These are phyloP conservation scores for Diplodia mutila DNA, from an alignment of 2,329 filamentous ascomycete genomes.

Conservation along the genomic window DNA sequence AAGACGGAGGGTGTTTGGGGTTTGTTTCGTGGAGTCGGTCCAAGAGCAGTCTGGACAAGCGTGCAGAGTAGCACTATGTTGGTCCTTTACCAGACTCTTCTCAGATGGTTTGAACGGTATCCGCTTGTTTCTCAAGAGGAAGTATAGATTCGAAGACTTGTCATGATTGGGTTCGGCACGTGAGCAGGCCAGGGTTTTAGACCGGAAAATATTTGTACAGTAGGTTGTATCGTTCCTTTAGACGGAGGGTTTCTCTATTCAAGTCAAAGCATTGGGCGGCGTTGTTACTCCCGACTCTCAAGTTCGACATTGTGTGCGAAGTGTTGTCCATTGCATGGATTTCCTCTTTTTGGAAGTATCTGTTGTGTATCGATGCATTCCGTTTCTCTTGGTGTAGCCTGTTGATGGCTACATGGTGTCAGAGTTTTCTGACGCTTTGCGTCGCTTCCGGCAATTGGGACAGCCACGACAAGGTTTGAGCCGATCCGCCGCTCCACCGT, in stretches of 20 bases:
- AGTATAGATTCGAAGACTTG: constrained; percentile 4
- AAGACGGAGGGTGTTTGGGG: constrained; percentile 83
- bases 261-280: constrained; percentile 19
- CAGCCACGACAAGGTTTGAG: not conserved
- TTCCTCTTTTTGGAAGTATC: not conserved
- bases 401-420: not conserved
- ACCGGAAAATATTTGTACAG: not conserved
- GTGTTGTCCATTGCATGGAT: not conserved
- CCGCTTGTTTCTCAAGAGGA: constrained; percentile 38
- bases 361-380: not conserved
- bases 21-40: constrained; percentile 93
- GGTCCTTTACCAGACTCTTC: constrained; percentile 86
- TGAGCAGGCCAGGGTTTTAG: not conserved
- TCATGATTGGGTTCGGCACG: not conserved
- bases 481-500: not conserved
- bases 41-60: constrained; percentile 93
- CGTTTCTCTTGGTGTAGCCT: not conserved
- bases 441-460: not conserved
- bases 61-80: constrained; percentile 97
- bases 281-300: constrained; percentile 11
- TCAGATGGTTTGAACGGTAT: constrained; percentile 73
- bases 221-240: constrained; percentile 21
- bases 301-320: not conserved
- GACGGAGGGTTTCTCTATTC: constrained; percentile 2
- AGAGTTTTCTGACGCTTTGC: not conserved